Evolutionary conservation across 164 flowering plant species (phyloP), one percentile per base, ranked within the genome.

Genomic region (Cinnamomum micranthum): DNA sequence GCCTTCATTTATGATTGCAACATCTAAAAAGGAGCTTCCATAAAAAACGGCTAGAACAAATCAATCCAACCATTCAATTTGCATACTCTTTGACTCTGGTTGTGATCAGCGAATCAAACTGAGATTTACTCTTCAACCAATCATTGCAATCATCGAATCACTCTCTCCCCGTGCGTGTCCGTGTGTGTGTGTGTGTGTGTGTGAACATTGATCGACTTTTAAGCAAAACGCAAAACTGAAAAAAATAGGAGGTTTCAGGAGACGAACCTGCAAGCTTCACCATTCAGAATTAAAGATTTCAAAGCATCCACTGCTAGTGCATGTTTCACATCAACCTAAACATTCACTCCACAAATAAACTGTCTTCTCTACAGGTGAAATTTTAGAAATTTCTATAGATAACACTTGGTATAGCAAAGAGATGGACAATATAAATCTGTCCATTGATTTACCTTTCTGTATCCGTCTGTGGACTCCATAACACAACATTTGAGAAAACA

Each of bases 241-340:
- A 55, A 14, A 55, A 55, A 20, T 2, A 19, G 17, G n/a, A 55
- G 10, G 22, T 24, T 4, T n/a, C 19, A 52, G 15, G 20, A 47
- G 69, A 72, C 20, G 60, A 80, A 93, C 98, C 93, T 90, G 87
- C 88, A 71, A 75, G 85, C 81, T 86, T 92, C 94, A 25, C 96
- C 98, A 69, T 85, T 85, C 67, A 52, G 41, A 82, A 92, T 82
- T 75, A 94, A 69, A 20, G 92, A 83, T 50, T 86, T 87, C 64
- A 92, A 71, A 65, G 88, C 72, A 76, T 89, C 92, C 17, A 78
- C 89, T 62, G 98, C 98, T 55, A 92, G 83, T 67, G 88, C 98
- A 74, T 87, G 92, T 80, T 80, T 87, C 41, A 88, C 86, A 68
- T 80, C 84, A 77, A 94, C 94, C 98, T 93, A 77, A 72, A 31